phyloP scores from a whole-genome alignment of 169 alveolate species.

The Plasmodium gaboni region DNA sequence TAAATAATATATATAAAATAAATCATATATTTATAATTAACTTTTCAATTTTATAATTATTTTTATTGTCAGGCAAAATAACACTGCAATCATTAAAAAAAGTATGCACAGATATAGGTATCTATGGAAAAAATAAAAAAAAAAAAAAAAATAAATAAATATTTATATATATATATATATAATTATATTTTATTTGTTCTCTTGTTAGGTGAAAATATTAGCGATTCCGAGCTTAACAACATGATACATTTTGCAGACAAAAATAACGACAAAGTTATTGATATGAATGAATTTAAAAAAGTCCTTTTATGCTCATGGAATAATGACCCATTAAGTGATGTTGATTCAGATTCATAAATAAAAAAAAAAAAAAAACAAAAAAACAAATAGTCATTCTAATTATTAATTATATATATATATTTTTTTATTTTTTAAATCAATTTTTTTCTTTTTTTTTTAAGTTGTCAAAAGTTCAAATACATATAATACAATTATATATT shows the following conservation, averaged over 20 bases:
- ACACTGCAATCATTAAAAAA: constrained; percentile 33
- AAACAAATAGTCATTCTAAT: too few species aligned
- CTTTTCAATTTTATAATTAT: background rate
- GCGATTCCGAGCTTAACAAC: constrained; percentile 31
- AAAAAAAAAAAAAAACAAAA: background rate
- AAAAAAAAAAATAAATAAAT: background rate
- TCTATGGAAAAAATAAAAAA: background rate
- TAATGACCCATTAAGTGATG: constrained; percentile 65
- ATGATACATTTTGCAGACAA: constrained; percentile 73
- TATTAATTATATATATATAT: too few species aligned
- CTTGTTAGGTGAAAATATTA: constrained; percentile 44
- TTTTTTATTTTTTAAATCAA: too few species aligned
- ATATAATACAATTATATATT: too few species aligned
- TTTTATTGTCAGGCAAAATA: constrained; percentile 33
- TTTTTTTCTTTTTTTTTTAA: too few species aligned
- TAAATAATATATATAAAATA: background rate
- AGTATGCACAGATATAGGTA: constrained; percentile 49
- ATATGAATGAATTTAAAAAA: constrained; percentile 46
- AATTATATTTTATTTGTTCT: background rate
- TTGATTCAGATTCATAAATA: constrained; percentile 56
- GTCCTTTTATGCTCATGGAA: constrained; percentile 42
- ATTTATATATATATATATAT: background rate
- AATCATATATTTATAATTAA: background rate
- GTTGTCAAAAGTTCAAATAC: too few species aligned
- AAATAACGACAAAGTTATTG: constrained; percentile 62